Evolutionary conservation across 2,329 filamentous ascomycete species (phyloP).

Genomic region (Ambrosiella xylebori): DNA sequence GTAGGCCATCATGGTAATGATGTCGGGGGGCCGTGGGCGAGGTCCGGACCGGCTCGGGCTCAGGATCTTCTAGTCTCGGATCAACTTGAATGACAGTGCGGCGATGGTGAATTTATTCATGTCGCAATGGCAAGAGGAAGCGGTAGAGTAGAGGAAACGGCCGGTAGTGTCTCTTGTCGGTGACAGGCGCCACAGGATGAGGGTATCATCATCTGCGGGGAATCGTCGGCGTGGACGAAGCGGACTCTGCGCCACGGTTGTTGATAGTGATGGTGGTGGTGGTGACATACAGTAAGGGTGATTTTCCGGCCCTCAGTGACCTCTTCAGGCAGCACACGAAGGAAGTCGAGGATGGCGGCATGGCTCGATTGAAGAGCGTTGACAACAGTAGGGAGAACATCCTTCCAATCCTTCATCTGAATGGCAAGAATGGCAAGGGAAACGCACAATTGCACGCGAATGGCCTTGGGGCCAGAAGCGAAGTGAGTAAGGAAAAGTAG

Average conservation of each 20-base stretch:
- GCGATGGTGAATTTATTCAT: neutral
- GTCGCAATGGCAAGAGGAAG: constrained; percentile 2
- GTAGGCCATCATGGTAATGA: neutral
- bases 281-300: constrained; percentile 86
- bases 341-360: constrained; percentile 82
- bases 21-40: neutral
- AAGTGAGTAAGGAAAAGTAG: constrained; percentile 67
- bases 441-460: constrained; percentile 83
- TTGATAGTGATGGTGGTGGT: constrained; percentile 20
- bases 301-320: constrained; percentile 99
- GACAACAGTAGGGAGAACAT: constrained; percentile 72
- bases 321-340: constrained; percentile 93
- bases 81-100: constrained; percentile 3
- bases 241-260: neutral
- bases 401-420: constrained; percentile 90
- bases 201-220: neutral
- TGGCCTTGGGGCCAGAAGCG: constrained; percentile 64
- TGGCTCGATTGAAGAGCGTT: constrained; percentile 62
- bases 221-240: neutral
- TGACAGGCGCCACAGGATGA: neutral
- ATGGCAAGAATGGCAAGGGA: constrained; percentile 89
- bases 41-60: neutral
- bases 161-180: neutral
- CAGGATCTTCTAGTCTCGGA: constrained; percentile 3
- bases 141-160: neutral